Conservation (phyloP, 805 yeast genomes). For the Hyphopichia homilentoma region DNA sequence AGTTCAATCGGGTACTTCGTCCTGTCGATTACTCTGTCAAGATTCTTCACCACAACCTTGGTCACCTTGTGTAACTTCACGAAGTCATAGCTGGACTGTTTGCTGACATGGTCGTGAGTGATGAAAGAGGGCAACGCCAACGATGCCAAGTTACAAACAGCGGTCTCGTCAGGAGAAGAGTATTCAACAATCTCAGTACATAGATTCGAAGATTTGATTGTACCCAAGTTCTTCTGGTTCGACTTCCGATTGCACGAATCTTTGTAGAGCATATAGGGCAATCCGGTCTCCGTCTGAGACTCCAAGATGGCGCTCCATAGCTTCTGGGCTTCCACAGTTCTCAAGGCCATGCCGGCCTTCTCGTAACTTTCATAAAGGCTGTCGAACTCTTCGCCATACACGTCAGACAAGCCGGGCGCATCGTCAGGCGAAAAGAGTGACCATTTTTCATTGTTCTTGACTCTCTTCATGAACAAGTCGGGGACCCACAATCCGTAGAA, state of each 20-base stretch:
- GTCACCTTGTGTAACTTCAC: conserved; percentile 68
- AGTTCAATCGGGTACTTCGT: conserved; percentile 80
- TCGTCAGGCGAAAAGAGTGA: conserved; percentile 84
- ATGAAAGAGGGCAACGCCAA: conserved; percentile 82
- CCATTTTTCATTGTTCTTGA: conserved; percentile 78
- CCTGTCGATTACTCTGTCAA: conserved; percentile 80
- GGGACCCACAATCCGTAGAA: conserved; percentile 95
- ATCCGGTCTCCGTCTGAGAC: conserved; percentile 95
- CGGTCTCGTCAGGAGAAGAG: conserved; percentile 87
- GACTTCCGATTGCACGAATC: conserved; percentile 86
- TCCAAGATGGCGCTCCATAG: conserved; percentile 87
- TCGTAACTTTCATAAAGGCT: conserved; percentile 71
- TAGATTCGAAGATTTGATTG: conserved; percentile 87
- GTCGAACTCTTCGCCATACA: conserved; percentile 81
- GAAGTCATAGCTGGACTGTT: conserved; percentile 61
- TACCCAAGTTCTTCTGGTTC: conserved; percentile 89
- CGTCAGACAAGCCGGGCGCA: conserved; percentile 81
- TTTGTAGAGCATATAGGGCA: conserved; percentile 91
- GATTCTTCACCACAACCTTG: conserved; percentile 73
- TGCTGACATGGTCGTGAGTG: conserved; percentile 35
- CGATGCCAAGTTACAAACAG: conserved; percentile 94
- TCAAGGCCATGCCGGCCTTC: conserved; percentile 58
- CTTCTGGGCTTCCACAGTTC: conserved; percentile 78
- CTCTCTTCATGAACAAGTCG: conserved; percentile 90
- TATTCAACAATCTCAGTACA: conserved; percentile 95